Conservation (phyloP, 257 asterid genomes). For the Petunia axillaris region DNA sequence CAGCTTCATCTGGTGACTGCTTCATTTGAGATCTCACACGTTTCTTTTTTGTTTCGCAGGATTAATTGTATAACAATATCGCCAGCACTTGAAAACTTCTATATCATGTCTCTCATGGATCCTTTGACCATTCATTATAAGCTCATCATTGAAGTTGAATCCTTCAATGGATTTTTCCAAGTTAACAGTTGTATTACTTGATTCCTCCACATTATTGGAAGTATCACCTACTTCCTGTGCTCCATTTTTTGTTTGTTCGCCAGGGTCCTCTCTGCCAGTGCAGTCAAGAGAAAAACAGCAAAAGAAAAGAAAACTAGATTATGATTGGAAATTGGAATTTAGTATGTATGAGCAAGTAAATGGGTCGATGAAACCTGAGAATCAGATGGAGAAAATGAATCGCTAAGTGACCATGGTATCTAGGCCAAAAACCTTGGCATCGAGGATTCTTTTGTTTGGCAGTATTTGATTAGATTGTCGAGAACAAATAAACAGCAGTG, state of each 20-base stretch:
- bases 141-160: slow-evolving; percentile 82
- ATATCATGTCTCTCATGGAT: slow-evolving; percentile 67
- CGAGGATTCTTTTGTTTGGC: too few relatives aligned
- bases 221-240: slow-evolving; percentile 37
- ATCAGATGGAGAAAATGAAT: too few relatives aligned
- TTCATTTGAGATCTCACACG: slow-evolving; percentile 74
- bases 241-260: slow-evolving; percentile 56
- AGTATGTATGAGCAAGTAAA: too few relatives aligned
- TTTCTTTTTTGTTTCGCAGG: slow-evolving; percentile 61
- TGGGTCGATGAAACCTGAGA: too few relatives aligned
- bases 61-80: slow-evolving; percentile 85
- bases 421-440: too few relatives aligned
- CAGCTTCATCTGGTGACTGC: slow-evolving; percentile 99
- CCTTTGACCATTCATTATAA: slow-evolving; percentile 88
- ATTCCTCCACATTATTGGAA: slow-evolving; percentile 32
- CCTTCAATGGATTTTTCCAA: slow-evolving; percentile 63
- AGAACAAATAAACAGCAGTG: too few relatives aligned
- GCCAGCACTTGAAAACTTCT: slow-evolving; percentile 87
- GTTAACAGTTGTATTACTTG: slow-evolving; percentile 26
- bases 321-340: too few relatives aligned
- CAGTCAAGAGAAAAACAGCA: too few relatives aligned
- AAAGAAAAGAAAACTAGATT: too few relatives aligned
- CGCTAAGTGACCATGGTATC: too few relatives aligned
- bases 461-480: too few relatives aligned
- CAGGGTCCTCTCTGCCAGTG: slow-evolving; percentile 68